Evolutionary conservation across 2,329 filamentous ascomycete species (phyloP).

Genomic region (Aspergillus brasiliensis): DNA sequence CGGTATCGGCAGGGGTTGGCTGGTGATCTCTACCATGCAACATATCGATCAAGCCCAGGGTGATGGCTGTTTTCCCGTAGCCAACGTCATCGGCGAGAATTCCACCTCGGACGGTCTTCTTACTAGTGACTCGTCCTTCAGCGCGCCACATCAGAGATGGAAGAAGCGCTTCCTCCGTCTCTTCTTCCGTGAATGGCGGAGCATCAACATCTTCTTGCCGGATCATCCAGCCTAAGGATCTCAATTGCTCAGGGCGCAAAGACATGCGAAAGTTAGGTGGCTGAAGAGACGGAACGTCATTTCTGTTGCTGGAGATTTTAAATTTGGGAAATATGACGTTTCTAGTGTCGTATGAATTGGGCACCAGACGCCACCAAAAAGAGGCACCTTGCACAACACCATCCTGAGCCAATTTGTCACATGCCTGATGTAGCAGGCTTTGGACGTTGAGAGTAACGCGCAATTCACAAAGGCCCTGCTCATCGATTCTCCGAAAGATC

Average conservation of each 20-base stretch:
- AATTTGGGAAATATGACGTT: slow-evolving; percentile 44
- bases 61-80: slow-evolving; percentile 67
- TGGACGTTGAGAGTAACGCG: slow-evolving; percentile 42
- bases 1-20: slow-evolving; percentile 4
- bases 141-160: slow-evolving; percentile 57
- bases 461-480: slow-evolving; percentile 38
- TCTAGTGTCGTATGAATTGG: slow-evolving; percentile 44
- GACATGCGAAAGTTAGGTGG: slow-evolving; percentile 38
- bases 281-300: slow-evolving; percentile 34
- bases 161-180: slow-evolving; percentile 59
- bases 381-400: slow-evolving; percentile 23
- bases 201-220: slow-evolving; percentile 51
- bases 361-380: slow-evolving; percentile 50
- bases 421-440: slow-evolving; percentile 40
- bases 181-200: slow-evolving; percentile 53
- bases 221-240: slow-evolving; percentile 63
- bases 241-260: slow-evolving; percentile 56
- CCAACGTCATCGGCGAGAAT: slow-evolving; percentile 66
- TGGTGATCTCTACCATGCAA: slow-evolving; percentile 37
- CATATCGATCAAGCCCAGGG: slow-evolving; percentile 58
- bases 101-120: slow-evolving; percentile 55
- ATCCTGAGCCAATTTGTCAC: slow-evolving; percentile 27
- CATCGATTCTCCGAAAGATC: slow-evolving; percentile 38
- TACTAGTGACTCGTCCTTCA: slow-evolving; percentile 50
- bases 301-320: slow-evolving; percentile 46